Conservation (phyloP, 805 yeast genomes). For the Scheffersomyces stipitis region DNA sequence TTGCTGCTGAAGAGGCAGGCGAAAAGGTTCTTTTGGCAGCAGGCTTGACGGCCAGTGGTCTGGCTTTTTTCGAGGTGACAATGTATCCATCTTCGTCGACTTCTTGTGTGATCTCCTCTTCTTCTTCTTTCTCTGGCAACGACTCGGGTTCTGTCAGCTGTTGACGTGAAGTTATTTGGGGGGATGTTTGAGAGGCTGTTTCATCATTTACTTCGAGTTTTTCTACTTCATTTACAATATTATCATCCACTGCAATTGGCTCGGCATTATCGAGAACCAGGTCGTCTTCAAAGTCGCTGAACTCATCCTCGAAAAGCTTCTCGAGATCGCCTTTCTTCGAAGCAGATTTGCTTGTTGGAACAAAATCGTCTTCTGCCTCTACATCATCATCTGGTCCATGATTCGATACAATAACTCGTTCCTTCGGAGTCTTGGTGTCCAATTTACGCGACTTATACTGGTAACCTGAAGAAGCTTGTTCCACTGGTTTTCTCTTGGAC, state of each 20-base stretch:
- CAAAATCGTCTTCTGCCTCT: slow-evolving; percentile 5
- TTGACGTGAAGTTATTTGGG: too few relatives aligned
- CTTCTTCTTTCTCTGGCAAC: slow-evolving; percentile 8
- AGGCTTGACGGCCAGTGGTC: slow-evolving; percentile 14
- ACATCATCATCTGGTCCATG: slow-evolving; percentile 10
- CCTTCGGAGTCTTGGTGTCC: slow-evolving; percentile 29
- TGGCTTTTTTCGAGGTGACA: slow-evolving; percentile 34
- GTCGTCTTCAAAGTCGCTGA: slow-evolving; percentile 12
- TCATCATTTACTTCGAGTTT: neutral
- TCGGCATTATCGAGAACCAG: too few relatives aligned
- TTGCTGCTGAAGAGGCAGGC: slow-evolving; percentile 10
- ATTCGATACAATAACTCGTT: slow-evolving; percentile 36
- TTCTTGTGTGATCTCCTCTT: slow-evolving; percentile 2
- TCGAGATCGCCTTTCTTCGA: slow-evolving; percentile 22
- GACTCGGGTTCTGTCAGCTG: slow-evolving; percentile 4
- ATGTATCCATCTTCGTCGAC: slow-evolving; percentile 55
- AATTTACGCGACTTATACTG: slow-evolving; percentile 39
- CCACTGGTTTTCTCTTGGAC: neutral
- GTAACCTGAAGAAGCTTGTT: slow-evolving; percentile 3
- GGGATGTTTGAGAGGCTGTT: neutral
- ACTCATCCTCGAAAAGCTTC: slow-evolving; percentile 34
- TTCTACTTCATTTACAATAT: slow-evolving; percentile 8
- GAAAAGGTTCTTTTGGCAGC: slow-evolving; percentile 9
- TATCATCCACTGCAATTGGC: slow-evolving; percentile 3
- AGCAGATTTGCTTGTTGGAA: slow-evolving; percentile 1